Percentiles rank a stretch among this genome's conserved stretches.
Conservation (phyloP, 2,329 filamentous ascomycete genomes). For the Graphilbum ipis-grandicollis region DNA sequence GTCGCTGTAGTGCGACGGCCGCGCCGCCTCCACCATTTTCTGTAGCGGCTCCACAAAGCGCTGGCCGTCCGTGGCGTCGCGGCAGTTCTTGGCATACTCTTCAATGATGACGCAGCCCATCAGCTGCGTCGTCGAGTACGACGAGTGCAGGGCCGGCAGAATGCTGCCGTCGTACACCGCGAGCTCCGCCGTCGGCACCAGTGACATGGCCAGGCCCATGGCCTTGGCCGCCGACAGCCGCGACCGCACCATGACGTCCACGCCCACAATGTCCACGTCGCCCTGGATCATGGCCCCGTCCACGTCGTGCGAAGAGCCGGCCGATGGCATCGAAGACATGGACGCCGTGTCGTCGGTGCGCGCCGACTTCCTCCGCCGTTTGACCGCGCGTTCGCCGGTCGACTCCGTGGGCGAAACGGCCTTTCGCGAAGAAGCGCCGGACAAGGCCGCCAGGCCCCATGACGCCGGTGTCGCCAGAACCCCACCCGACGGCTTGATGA, state of each 20-base stretch:
- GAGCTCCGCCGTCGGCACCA: slow-evolving; percentile 47
- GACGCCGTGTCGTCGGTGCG: slow-evolving; percentile 55
- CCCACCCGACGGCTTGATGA: slow-evolving; percentile 84
- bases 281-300: slow-evolving; percentile 97
- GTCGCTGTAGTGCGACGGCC: slow-evolving; percentile 72
- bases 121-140: slow-evolving; percentile 73
- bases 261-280: slow-evolving; percentile 84
- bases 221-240: slow-evolving; percentile 76
- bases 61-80: slow-evolving; percentile 27
- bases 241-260: slow-evolving; percentile 75
- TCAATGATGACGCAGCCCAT: slow-evolving; percentile 71
- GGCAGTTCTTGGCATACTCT: slow-evolving; percentile 57
- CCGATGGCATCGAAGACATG: slow-evolving; percentile 20
- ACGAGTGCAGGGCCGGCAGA: slow-evolving; percentile 48
- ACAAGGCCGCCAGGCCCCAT: slow-evolving; percentile 14
- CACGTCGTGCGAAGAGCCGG: slow-evolving; percentile 71
- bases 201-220: slow-evolving; percentile 66
- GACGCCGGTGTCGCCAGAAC: slow-evolving; percentile 44
- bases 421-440: slow-evolving; percentile 16
- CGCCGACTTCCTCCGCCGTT: slow-evolving; percentile 70
- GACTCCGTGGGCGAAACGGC: slow-evolving; percentile 34
- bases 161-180: slow-evolving; percentile 49
- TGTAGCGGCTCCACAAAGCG: slow-evolving; percentile 50
- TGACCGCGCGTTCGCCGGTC: slow-evolving; percentile 41
- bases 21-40: slow-evolving; percentile 62